Evolutionary conservation across 148 eudicot genomes (phyloP).

Genomic region (Spergularia bocconei): DNA sequence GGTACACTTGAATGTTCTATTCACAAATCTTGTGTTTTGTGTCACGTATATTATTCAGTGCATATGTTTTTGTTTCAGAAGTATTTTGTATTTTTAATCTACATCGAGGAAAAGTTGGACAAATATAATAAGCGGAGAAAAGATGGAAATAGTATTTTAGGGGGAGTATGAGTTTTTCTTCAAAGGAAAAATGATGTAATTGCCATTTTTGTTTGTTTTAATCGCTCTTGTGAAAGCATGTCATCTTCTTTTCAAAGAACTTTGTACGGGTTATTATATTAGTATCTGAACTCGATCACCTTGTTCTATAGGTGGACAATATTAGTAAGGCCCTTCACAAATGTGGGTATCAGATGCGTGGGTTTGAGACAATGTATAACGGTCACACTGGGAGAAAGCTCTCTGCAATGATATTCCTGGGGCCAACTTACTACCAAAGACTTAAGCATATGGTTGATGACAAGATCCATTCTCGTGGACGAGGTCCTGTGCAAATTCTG

Average conservation of each 20-base stretch:
- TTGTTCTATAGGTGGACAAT: slow-evolving; percentile 65
- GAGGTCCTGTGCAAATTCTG: slow-evolving; percentile 96
- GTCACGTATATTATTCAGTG: background rate
- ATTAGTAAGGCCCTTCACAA: slow-evolving; percentile 96
- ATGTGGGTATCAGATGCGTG: slow-evolving; percentile 99
- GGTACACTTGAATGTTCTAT: background rate
- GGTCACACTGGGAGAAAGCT: slow-evolving; percentile 93
- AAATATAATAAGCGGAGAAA: background rate
- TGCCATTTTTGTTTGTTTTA: background rate
- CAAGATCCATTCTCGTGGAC: slow-evolving; percentile 93
- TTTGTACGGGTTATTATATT: background rate
- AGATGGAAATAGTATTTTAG: background rate
- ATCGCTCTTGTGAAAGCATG: background rate
- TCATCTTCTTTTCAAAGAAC: background rate
- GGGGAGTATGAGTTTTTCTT: background rate
- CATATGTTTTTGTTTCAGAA: background rate
- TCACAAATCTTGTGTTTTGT: background rate
- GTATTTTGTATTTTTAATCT: background rate
- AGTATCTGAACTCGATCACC: background rate
- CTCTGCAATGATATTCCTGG: slow-evolving; percentile 89
- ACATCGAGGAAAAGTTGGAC: background rate
- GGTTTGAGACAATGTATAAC: slow-evolving; percentile 96
- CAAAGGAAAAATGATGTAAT: background rate
- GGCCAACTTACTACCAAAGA: slow-evolving; percentile 96
- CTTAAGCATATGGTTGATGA: slow-evolving; percentile 99